phyloP scores from a whole-genome alignment of 805 yeast species.

The Hemisphaericaspora nanyangensis region DNA sequence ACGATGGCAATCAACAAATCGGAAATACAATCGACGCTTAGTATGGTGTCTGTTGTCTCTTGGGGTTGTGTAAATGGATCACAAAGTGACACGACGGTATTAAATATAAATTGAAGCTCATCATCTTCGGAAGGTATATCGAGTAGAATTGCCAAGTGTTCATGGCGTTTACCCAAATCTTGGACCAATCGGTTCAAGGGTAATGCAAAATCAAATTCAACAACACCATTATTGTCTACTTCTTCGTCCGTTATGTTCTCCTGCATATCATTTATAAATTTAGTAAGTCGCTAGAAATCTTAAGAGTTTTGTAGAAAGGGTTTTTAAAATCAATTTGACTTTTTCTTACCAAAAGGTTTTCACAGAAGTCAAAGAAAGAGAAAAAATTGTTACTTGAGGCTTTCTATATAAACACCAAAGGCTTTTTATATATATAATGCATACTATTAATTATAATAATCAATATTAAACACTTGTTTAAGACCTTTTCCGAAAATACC shows the following conservation, averaged over 20 bases:
- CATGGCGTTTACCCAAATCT: slow-evolving; percentile 13
- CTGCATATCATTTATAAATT: slow-evolving; percentile 18
- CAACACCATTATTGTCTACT: slow-evolving; percentile 7
- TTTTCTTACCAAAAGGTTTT: no score
- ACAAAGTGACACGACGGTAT: slow-evolving; percentile 22
- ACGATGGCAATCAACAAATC: slow-evolving; percentile 47
- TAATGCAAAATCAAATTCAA: slow-evolving; percentile 15
- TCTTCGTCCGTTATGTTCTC: slow-evolving; percentile 14
- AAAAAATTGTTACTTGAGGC: no score
- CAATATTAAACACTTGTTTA: slow-evolving; percentile 15
- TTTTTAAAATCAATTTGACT: no score
- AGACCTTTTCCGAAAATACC: slow-evolving; percentile 36
- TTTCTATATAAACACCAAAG: no score
- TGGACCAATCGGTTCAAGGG: slow-evolving; percentile 10
- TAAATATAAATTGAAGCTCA: slow-evolving; percentile 14
- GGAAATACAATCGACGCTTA: slow-evolving; percentile 55
- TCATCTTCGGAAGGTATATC: slow-evolving; percentile 13
- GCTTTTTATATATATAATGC: no score
- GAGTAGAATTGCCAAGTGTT: slow-evolving; percentile 11
- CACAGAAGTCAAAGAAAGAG: no score
- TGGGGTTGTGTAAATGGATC: slow-evolving; percentile 73
- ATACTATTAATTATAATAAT: slow-evolving; percentile 1
- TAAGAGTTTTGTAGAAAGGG: no score
- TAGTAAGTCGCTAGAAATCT: no score
- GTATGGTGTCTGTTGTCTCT: slow-evolving; percentile 48